phyloP scores from a whole-genome alignment of 768 basidiomycete genomes.

The Leccinellum rugosiceps region DNA sequence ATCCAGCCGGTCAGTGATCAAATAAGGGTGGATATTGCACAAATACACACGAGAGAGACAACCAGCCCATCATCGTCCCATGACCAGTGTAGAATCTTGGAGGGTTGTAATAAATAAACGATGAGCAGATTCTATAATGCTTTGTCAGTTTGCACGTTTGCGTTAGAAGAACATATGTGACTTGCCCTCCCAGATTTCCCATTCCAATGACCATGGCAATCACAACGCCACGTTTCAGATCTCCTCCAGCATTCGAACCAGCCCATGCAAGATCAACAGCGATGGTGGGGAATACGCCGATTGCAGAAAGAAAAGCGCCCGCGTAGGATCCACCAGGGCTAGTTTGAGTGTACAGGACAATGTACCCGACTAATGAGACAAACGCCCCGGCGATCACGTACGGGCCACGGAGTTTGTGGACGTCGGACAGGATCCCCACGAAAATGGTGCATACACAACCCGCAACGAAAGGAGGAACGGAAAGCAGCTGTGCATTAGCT shows the following conservation, averaged over 20 bases:
- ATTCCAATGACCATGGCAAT: constrained; percentile 53
- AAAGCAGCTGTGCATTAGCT: constrained; percentile 47
- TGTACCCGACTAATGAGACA: constrained; percentile 49
- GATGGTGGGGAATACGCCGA: constrained; percentile 52
- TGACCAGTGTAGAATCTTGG: constrained; percentile 39
- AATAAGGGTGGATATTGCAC: constrained; percentile 9
- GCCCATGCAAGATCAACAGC: constrained; percentile 52
- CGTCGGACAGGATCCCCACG: constrained; percentile 43
- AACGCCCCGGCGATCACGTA: constrained; percentile 43
- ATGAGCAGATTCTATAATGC: constrained; percentile 36
- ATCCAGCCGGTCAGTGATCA: constrained; percentile 26
- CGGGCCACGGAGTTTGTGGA: constrained; percentile 42
- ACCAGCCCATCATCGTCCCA: constrained; percentile 35
- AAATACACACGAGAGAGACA: constrained; percentile 26
- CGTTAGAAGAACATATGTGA: constrained; percentile 10
- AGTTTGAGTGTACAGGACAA: constrained; percentile 40
- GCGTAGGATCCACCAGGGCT: constrained; percentile 34
- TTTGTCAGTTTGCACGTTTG: constrained; percentile 2
- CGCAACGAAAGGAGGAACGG: constrained; percentile 47
- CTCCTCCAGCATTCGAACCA: constrained; percentile 53
- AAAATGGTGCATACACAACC: constrained; percentile 44
- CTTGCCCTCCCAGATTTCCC: constrained; percentile 53
- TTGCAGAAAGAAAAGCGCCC: constrained; percentile 48
- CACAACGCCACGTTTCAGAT: constrained; percentile 48
- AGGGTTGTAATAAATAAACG: constrained; percentile 39